Percentiles rank a stretch among this genome's conserved stretches.
phyloP scores from a whole-genome alignment of 228 moss, liverwort and hornwort genomes.

The Sphagnum fallax region DNA sequence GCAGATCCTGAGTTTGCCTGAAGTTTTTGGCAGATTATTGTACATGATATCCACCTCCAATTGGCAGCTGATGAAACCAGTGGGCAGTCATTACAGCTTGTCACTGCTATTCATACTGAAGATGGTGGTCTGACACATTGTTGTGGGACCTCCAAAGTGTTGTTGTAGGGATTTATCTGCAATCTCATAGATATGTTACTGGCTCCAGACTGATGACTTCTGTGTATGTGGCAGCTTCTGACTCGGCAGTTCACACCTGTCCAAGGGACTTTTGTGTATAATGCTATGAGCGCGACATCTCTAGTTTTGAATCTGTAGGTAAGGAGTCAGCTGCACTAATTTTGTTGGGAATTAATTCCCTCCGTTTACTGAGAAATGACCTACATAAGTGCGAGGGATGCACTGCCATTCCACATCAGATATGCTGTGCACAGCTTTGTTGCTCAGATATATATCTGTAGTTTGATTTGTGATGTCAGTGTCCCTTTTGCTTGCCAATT shows the following conservation, averaged over 20 bases:
- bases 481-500: too few relatives aligned
- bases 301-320: conserved; percentile 60
- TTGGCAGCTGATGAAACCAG: background rate
- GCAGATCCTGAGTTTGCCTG: background rate
- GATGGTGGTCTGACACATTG: background rate
- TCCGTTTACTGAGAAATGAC: too few relatives aligned
- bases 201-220: background rate
- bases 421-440: too few relatives aligned
- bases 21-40: background rate
- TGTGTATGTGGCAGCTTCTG: conserved; percentile 59
- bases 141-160: background rate
- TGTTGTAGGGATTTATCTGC: background rate
- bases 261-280: conserved; percentile 84
- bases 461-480: too few relatives aligned
- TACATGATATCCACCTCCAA: background rate
- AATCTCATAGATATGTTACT: background rate
- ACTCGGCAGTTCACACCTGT: conserved; percentile 89
- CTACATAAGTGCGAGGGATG: too few relatives aligned
- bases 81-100: background rate
- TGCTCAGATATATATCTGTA: too few relatives aligned
- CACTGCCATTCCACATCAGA: too few relatives aligned
- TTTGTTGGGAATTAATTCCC: background rate
- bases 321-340: background rate
- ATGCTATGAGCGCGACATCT: conserved; percentile 84
- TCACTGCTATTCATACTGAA: background rate